phyloP scores from a whole-genome alignment of 2,329 filamentous ascomycete species.

The Mycosphaerella arachidis region DNA sequence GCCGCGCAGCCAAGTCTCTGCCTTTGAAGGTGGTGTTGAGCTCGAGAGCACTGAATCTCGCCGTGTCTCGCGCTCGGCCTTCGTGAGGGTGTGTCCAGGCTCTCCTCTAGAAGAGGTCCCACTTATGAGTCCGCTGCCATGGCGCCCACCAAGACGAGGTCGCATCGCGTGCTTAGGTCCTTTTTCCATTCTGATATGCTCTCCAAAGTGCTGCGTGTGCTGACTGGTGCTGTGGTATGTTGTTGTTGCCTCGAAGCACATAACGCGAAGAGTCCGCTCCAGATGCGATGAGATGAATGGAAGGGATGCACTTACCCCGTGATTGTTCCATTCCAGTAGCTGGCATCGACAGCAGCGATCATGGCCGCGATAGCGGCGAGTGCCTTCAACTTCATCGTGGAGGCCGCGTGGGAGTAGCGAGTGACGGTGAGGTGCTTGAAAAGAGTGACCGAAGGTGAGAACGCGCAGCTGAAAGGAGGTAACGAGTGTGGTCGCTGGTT shows the following conservation, averaged over 20 bases:
- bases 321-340: conserved; percentile 10
- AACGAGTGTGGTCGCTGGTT: conserved; percentile 12
- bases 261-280: not conserved
- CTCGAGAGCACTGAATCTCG: not conserved
- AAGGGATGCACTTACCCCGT: conserved; percentile 14
- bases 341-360: conserved; percentile 7
- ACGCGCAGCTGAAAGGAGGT: conserved; percentile 7
- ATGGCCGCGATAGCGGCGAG: conserved; percentile 11
- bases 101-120: not conserved
- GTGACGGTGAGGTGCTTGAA: conserved; percentile 22
- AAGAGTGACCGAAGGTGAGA: conserved; percentile 10
- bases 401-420: conserved; percentile 20
- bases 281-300: not conserved
- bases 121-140: not conserved
- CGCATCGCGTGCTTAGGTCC: not conserved
- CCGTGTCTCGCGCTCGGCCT: not conserved
- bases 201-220: not conserved
- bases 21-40: not conserved
- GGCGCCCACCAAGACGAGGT: not conserved
- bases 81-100: not conserved
- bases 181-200: conserved; percentile 3
- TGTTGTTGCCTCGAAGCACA: not conserved
- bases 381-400: conserved; percentile 17
- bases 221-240: not conserved
- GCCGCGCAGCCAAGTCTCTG: not conserved